Evolutionary conservation across 352 stramenopile species (phyloP), one percentile per base, ranked within the genome.

Genomic region (Phytophthora europaea): DNA sequence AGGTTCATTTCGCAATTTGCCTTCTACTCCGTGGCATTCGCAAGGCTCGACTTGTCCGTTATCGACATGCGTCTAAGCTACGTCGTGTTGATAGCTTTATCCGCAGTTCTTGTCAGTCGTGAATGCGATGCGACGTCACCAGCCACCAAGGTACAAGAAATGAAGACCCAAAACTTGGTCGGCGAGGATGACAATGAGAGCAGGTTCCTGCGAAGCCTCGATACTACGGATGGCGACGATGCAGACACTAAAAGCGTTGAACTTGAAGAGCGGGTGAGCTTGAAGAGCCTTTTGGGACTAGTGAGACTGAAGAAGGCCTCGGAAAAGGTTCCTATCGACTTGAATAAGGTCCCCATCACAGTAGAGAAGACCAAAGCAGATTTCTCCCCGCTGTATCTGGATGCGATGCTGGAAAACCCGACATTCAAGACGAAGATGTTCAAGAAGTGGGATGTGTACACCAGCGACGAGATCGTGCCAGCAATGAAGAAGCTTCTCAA

Each of bases 371-470:
- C 16, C 9, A 20, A 3, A 10, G 18, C 15, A 18, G 43, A 50
- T 16, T 50, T 50, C 43, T 50, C 16, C 6, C 22, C 4, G 43
- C 9, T 16, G 5, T 50, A 23, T 16, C 4, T 50, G 18, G 9
- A 4, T 6, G 43, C 16, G 15, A 33, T 54, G 47, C 47, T 31
- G 20, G 2, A 54, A 54, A 33, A 54, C 8, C n/a, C 9, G 3
- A 28, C 10, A 16, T 54, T 54, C 47, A 54, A 33, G 20, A 18
- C 47, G n/a, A 54, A 54, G 22, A 33, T 54, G 47, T 54, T 54
- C 47, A 54, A 54, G 47, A 54, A 54, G 47, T 54, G 47, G 47
- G 47, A 54, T 54, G 9, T 31, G 9, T 53, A 53, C 47, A 20
- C 6, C 1, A 18, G 7, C 13, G 16, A 50, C 13, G 13, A 50